Evolutionary conservation across 2,329 filamentous ascomycete genomes (phyloP).

Genomic region (Monilinia aucupariae): DNA sequence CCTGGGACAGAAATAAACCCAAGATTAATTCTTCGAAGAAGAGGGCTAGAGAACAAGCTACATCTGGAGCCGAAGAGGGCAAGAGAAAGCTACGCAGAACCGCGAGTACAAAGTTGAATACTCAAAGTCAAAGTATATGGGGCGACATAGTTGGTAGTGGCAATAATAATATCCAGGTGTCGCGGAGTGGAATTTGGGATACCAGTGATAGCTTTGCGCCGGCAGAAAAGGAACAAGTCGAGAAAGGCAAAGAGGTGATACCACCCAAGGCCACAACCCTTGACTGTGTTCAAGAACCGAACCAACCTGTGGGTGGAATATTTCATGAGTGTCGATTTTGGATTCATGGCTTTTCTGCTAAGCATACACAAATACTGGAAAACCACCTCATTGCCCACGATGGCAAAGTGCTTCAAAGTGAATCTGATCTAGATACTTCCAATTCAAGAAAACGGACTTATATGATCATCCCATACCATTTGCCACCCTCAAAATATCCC

Average conservation of each 20-base stretch:
- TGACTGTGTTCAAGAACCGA: conserved; percentile 20
- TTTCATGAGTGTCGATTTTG: conserved; percentile 41
- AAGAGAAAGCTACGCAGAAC: conserved; percentile 80
- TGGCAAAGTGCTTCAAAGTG: conserved; percentile 29
- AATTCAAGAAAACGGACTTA: conserved; percentile 23
- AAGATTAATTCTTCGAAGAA: conserved; percentile 51
- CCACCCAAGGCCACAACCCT: conserved; percentile 2
- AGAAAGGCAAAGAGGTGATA: conserved; percentile 2
- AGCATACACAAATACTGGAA: conserved; percentile 37
- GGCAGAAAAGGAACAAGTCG: background rate
- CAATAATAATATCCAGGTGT: conserved; percentile 25
- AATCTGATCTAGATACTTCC: conserved; percentile 22
- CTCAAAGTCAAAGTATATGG: conserved; percentile 82
- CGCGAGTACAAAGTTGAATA: conserved; percentile 75
- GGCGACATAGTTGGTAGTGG: conserved; percentile 67
- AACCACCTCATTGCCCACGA: conserved; percentile 37
- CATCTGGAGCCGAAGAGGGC: conserved; percentile 48
- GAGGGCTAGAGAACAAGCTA: conserved; percentile 48
- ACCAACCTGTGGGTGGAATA: conserved; percentile 33
- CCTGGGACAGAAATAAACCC: conserved; percentile 58
- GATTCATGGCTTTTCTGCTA: conserved; percentile 40
- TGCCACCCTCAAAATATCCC: conserved; percentile 31
- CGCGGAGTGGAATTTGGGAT: conserved; percentile 31
- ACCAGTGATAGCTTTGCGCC: conserved; percentile 16
- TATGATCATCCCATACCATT: conserved; percentile 43